Conservation (phyloP, 2,329 filamentous ascomycete genomes). For the Exserohilum turcica region DNA sequence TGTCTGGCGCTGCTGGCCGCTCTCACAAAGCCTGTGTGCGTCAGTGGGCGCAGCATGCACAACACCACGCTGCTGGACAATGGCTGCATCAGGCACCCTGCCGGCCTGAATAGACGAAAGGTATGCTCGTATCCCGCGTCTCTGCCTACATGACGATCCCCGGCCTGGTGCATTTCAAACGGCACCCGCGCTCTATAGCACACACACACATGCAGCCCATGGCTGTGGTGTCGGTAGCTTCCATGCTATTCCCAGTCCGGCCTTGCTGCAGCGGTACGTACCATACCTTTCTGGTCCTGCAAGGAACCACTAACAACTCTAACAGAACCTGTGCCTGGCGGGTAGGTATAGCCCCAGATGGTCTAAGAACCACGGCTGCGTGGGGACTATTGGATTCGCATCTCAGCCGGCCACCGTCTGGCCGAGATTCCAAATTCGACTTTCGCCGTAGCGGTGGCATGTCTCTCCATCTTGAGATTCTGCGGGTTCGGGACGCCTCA, state of each 20-base stretch:
- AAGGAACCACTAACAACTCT: neutral
- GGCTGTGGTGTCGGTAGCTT: neutral
- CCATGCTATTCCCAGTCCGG: neutral
- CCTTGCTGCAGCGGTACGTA: conserved; percentile 7
- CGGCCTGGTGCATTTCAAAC: neutral
- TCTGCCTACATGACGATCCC: neutral
- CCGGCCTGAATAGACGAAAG: neutral
- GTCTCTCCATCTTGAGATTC: neutral
- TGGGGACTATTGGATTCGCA: neutral
- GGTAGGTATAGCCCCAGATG: neutral
- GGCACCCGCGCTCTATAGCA: neutral
- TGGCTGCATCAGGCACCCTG: neutral
- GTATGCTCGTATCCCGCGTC: neutral
- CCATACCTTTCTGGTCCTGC: neutral
- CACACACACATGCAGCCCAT: conserved; percentile 6
- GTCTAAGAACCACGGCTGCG: neutral
- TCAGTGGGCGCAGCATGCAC: neutral
- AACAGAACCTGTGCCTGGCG: conserved; percentile 2
- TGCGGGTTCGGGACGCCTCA: neutral
- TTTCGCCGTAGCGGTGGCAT: neutral
- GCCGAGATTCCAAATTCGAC: neutral
- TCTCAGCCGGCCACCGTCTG: neutral
- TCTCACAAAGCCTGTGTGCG: neutral
- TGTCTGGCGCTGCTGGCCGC: neutral
- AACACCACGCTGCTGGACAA: neutral